phyloP scores from a whole-genome alignment of 805 yeast species.

The Lachancea quebecensis region DNA sequence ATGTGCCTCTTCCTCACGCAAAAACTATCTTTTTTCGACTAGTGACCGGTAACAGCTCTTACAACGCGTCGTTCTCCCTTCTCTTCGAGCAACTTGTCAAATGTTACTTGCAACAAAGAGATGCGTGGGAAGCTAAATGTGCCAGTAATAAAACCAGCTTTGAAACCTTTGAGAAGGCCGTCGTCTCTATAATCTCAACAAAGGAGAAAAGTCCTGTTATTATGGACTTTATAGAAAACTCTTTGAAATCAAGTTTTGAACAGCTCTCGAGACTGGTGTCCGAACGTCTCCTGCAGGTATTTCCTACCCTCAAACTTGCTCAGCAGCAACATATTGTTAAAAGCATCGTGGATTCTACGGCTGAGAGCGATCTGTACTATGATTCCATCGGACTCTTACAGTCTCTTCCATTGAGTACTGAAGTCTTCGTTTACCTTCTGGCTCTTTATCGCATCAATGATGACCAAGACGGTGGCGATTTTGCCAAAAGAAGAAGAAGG shows the following conservation, averaged over 20 bases:
- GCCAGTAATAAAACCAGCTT: slow-evolving; percentile 44
- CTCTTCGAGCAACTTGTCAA: slow-evolving; percentile 41
- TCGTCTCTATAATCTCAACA: slow-evolving; percentile 54
- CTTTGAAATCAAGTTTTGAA: slow-evolving; percentile 41
- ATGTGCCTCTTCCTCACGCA: slow-evolving; percentile 45
- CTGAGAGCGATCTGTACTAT: slow-evolving; percentile 38
- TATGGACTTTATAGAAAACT: slow-evolving; percentile 51
- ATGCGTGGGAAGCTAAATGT: slow-evolving; percentile 39
- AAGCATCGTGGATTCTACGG: slow-evolving; percentile 50
- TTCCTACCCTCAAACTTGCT: slow-evolving; percentile 50
- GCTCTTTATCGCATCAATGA: slow-evolving; percentile 51
- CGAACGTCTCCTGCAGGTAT: slow-evolving; percentile 46
- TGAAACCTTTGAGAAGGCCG: slow-evolving; percentile 46
- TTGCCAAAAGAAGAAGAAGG: slow-evolving; percentile 73
- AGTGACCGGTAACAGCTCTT: slow-evolving; percentile 32
- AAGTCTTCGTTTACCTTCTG: slow-evolving; percentile 52
- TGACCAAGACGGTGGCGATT: slow-evolving; percentile 33
- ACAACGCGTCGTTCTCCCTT: slow-evolving; percentile 36
- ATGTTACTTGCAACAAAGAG: slow-evolving; percentile 42
- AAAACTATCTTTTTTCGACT: slow-evolving; percentile 46
- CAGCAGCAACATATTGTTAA: slow-evolving; percentile 51
- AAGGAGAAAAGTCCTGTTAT: slow-evolving; percentile 53
- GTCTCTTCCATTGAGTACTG: slow-evolving; percentile 46
- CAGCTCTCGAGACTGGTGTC: slow-evolving; percentile 44
- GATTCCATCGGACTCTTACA: slow-evolving; percentile 50